Base-by-base conservation (phyloP, 805 yeast genomes). In the Hyphopichia homilentoma region DNA sequence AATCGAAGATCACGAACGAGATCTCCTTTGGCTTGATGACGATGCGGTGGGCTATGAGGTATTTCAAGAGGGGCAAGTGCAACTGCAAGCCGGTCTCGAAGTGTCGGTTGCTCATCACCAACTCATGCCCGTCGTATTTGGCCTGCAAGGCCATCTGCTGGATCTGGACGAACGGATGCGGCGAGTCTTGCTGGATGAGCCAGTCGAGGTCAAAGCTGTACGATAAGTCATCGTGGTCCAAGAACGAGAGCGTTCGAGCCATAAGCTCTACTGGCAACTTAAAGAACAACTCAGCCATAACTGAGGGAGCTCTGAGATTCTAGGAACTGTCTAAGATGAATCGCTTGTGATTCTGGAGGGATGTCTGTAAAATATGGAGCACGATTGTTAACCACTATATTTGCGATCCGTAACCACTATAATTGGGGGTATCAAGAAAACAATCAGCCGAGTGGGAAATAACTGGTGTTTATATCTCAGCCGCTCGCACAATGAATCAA, bases 21-120 rank as follows among this genome's bases (percentile, higher is more conserved):
- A 54, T 36, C 5, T 44, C 46, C 9, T 33, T 34, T 2, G 59
- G 59, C 14, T 40, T 27, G 16, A 55, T 54, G 23, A 38, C 25
- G 11, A 56, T 29, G 12, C 40, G 33, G 34, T 43, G 31, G 1
- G n/a, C 20, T 8, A 41, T 31, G 15, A 56, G 38, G 31, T 54
- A 47, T 25, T 39, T 30, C 17, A 56, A 34, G 15, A 31, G 18
- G 4, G 27, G 17, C 5, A 35, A 15, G 5, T 25, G n/a, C 11
- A 37, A 14, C 12, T 23, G 28, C 6, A 16, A 17, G 7, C n/a
- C 6, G 15, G 11, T 15, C n/a, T 21, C 25, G 13, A 4, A 7
- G 6, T 21, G 11, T 7, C 22, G 22, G 27, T 39, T 38, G 9
- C 38, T 25, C n/a, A 41, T 22, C 4, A 35, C 26, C 5, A 41